Evolutionary conservation across 192 early-diverging fungal genomes (phyloP), one percentile per base, ranked within the genome.

Genomic region (Gigaspora rosea): DNA sequence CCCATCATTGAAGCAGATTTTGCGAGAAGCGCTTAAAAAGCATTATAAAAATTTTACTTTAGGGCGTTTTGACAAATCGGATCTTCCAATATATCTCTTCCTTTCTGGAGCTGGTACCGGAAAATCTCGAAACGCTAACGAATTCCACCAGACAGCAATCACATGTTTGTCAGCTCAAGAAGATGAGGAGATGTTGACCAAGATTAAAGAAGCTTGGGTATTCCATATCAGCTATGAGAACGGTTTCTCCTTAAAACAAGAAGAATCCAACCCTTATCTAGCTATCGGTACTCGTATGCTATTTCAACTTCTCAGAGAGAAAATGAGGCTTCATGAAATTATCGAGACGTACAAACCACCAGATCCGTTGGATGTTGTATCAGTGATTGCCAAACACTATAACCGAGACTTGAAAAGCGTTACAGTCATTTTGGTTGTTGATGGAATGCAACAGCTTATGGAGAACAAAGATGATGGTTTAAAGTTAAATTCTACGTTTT

Each of bases 71-170:
- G 68, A 77, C 68, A 68, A 77, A 77, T 36, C 16, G 36, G 27
- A 50, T 32, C 22, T 77, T 20, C 76, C 68, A 27, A 4, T 77
- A 36, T 66, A 70, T 49, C 20, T 77, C 16, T 77, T 77, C 67
- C 67, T 77, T 71, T 77, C 76, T 77, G 67, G 68, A 11, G 76
- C 76, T 54, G 68, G 48, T 16, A 77, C 33, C 13, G 71, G 76
- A 73, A 77, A 77, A 71, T 77, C 76, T 77, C 32, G 68, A 68
- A 77, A 56, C 15, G 76, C 76, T 54, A 54, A 51, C 32, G 76
- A 77, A 56, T 75, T 75, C n/a, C 36, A 68, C 74, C 11, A 50
- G 63, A 75, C 64, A n/a, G 62, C 63, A 68, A 65, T 75, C 20
- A 65, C 46, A n/a, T 75, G 74, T 67, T 65, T 75, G 74, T 59